These are phyloP conservation scores for Macaranga tanarius DNA, from an alignment of 441 rosid species.

Conservation along the genomic window DNA sequence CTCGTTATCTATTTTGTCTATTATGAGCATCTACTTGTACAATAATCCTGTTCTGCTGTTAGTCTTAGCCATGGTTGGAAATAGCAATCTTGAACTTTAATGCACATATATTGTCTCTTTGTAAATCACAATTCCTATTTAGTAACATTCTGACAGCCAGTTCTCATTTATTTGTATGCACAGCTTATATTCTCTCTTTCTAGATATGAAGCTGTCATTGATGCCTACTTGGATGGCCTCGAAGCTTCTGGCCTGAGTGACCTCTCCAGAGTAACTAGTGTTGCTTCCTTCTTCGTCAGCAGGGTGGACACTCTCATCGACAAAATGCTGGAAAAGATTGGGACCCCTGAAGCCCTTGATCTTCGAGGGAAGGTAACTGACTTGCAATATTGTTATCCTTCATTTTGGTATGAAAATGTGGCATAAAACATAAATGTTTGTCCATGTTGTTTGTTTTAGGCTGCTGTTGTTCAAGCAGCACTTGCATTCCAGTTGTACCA, in stretches of 20 bases:
- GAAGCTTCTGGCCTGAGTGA: conserved; percentile 91
- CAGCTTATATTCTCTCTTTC: conserved; percentile 95
- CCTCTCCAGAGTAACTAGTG: conserved; percentile 93
- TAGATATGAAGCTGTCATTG: conserved; percentile 95
- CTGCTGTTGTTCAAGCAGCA: conserved; percentile 96
- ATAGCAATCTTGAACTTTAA: background rate
- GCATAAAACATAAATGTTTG: conserved; percentile 1
- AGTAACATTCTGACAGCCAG: conserved; percentile 9
- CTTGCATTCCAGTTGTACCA: conserved; percentile 92
- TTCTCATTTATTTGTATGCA: conserved; percentile 19
- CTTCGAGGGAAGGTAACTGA: conserved; percentile 87
- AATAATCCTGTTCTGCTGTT: background rate
- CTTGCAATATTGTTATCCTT: background rate
- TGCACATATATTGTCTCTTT: background rate
- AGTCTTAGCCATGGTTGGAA: background rate
- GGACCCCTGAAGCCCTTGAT: conserved; percentile 92
- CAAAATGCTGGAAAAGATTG: conserved; percentile 89
- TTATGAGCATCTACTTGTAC: background rate
- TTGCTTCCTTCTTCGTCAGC: conserved; percentile 97
- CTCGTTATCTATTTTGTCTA: background rate
- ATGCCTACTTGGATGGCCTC: conserved; percentile 98
- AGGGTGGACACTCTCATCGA: conserved; percentile 93
- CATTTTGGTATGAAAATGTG: background rate
- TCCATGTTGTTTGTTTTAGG: conserved; percentile 46
- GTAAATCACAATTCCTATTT: background rate